A percentile compares a stretch with the other conserved stretches of the same genome.
Evolutionary conservation across 257 asterid genomes (phyloP).

Genomic region (Nicotiana obtusifolia): DNA sequence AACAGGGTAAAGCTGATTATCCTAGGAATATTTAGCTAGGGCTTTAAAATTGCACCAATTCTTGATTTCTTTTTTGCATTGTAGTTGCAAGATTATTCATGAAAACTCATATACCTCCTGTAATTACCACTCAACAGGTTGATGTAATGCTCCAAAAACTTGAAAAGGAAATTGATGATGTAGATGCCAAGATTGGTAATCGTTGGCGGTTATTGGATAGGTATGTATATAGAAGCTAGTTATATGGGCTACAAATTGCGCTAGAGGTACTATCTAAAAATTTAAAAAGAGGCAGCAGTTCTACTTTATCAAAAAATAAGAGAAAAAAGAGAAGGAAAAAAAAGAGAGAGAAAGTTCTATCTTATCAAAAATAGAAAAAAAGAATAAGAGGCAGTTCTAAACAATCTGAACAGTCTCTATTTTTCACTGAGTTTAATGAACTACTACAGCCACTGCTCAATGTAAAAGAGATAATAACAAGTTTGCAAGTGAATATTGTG

Average conservation of each 20-base stretch:
- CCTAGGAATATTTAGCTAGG: not conserved
- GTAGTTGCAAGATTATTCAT: constrained; percentile 3
- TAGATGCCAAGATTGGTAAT: constrained; percentile 90
- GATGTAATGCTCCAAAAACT: constrained; percentile 96
- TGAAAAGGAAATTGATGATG: constrained; percentile 95
- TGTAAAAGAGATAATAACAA: not conserved
- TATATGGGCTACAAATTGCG: not conserved
- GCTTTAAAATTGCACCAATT: not conserved
- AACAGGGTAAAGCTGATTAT: constrained; percentile 56
- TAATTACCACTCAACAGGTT: constrained; percentile 47
- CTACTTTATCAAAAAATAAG: no score
- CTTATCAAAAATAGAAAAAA: no score
- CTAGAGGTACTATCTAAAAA: not conserved
- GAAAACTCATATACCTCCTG: constrained; percentile 17
- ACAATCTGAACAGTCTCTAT: not conserved
- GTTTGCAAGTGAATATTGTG: not conserved
- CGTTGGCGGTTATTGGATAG: constrained; percentile 93
- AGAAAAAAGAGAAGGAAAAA: no score
- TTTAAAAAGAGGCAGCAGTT: not conserved
- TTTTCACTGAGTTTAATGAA: not conserved
- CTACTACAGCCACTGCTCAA: not conserved
- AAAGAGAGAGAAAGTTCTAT: no score
- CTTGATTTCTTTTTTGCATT: constrained; percentile 8
- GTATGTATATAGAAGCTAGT: constrained; percentile 26
- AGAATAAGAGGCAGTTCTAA: not conserved